Base-by-base conservation (phyloP, 2,329 filamentous ascomycete species). In the Aspergillus phoenicis region DNA sequence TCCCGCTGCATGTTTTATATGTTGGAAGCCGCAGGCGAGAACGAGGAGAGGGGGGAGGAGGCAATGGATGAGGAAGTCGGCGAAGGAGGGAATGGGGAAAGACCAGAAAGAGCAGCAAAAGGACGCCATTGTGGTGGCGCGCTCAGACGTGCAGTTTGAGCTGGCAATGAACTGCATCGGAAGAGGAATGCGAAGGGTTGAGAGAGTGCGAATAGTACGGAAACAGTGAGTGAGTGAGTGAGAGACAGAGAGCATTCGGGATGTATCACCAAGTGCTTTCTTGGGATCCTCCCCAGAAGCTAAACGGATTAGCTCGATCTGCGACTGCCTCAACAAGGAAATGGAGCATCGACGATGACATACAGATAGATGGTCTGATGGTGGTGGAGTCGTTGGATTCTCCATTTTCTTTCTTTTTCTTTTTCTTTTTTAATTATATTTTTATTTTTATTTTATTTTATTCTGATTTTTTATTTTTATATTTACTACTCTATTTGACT, bases 1-100 rank as follows among this genome's bases (percentile, higher is more conserved):
- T 66, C 61, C 68, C 63, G 65, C 61, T 68, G 67, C 68, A 73
- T 73, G 71, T 71, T 70, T 75, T 75, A 75, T 75, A 75, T 74
- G 68, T 70, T 53, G 52, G 65, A 58, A 63, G 64, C 62, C 63
- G 66, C 62, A 52, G 48, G 58, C 59, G 66, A 15, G 33, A 70
- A 65, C 64, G 64, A 69, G 64, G 67, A 59, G 62, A 58, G 56
- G 61, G 39, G 45, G 41, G 41, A 51, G 26, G 47, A 52, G 47
- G 41, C 33, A 52, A 60, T 52, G 49, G 58, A 62, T 41, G 58
- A 47, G 51, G 51, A 26, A 33, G 13, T 51, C 41, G n/a, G 11
- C 20, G 26, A 51, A 51, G 47, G 15, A 54, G 61, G 53, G 59
- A 52, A 56, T 55, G 43, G 38, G 33, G 45, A 55, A 57, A 53